Base-by-base conservation (phyloP, 164 flowering plant species). In the Sedum album region DNA sequence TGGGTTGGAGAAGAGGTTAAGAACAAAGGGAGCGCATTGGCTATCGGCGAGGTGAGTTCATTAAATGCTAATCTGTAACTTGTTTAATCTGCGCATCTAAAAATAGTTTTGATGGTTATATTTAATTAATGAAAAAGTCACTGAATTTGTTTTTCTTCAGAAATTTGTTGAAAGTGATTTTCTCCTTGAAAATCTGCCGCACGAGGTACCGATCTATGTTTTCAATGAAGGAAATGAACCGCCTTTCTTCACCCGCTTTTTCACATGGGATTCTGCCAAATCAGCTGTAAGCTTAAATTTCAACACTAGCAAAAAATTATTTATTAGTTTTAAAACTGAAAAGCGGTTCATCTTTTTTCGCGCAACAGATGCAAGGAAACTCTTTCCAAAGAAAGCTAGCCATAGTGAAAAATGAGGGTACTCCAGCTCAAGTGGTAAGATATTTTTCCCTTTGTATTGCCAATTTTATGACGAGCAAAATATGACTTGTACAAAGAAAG, bases 1-100 rank as follows among this genome's bases (percentile, higher is more conserved):
- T 95, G 99, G 99, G 82, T 95, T 44, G 99, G 99, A 61, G 91
- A 92, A 74, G 87, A 85, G 71, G 93, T 89, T 62, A 92, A 86
- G 36, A 51, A 89, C 63, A 90, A 88, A 77, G 81, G 57, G 39
- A 88, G 74, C 39, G 93, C 97, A 66, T 80, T 95, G 73, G 73
- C 79, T 33, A 89, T 95, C 79, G 99, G 90, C 9, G 96, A 85
- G 91, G 99, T 95, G 88, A 64, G 25, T 31, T 25, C 2, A 25
- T 55, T 9, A 28, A 25, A 28, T 55, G 61, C 8, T 7, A 55
- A 25, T 25, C 6, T 26, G 9, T 13, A 55, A 25, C 61, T 10
- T 2, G 11, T 55, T 55, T 31, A 25, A 25, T 55, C 18, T 2
- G 31, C 28, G 11, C 2, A 2, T 2, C 46, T 41, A 9, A 15